Conservation (phyloP, 805 yeast genomes). For the Wickerhamomyces alni region DNA sequence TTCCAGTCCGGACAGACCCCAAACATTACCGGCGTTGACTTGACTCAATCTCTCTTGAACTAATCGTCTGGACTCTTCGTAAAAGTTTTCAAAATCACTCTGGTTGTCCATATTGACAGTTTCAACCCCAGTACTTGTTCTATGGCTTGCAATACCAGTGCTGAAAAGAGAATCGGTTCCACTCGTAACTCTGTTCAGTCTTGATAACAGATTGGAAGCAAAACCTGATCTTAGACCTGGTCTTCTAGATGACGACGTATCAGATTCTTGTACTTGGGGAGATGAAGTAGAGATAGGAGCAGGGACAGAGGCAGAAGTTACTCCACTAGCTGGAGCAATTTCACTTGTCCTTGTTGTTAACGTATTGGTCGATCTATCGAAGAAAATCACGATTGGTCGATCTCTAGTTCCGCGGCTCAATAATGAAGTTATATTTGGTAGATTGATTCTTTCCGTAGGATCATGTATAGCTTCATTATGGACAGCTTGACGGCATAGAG, state of each 20-base stretch:
- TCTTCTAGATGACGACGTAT: neutral
- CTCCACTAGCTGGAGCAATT: neutral
- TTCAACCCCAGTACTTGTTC: constrained; percentile 20
- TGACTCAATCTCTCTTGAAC: constrained; percentile 4
- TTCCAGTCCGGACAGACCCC: too few species aligned
- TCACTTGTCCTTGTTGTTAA: constrained; percentile 7
- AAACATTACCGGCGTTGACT: too few species aligned
- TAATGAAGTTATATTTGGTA: constrained; percentile 13
- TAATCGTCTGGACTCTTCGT: constrained; percentile 3
- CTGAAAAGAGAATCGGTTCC: constrained; percentile 10
- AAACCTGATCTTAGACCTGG: constrained; percentile 1
- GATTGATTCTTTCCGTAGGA: constrained; percentile 17
- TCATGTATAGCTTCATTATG: constrained; percentile 9
- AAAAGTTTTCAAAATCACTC: constrained; percentile 1
- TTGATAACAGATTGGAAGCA: constrained; percentile 7
- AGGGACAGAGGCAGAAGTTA: neutral
- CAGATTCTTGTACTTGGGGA: too few species aligned
- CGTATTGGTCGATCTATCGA: constrained; percentile 16
- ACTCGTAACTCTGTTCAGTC: constrained; percentile 3
- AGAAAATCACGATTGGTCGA: constrained; percentile 13
- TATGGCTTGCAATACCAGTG: constrained; percentile 18
- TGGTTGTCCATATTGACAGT: constrained; percentile 12
- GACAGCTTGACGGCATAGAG: constrained; percentile 64
- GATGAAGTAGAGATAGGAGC: too few species aligned
- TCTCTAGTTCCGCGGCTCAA: constrained; percentile 10